Evolutionary conservation across 2,329 filamentous ascomycete species (phyloP), one percentile per base, ranked within the genome.

Genomic region (Lachnellula arida): DNA sequence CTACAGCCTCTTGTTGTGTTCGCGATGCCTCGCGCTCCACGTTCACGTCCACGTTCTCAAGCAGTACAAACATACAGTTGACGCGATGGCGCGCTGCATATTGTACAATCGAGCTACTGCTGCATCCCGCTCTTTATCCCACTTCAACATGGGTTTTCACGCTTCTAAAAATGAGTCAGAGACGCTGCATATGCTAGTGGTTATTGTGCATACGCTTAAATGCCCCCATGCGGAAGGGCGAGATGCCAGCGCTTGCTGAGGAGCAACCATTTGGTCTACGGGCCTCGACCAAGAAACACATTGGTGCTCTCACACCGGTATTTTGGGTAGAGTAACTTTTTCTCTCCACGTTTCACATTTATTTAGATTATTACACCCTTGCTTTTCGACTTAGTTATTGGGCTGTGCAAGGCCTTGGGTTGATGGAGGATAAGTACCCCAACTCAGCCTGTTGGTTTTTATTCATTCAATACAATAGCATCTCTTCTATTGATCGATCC

Each of bases 271-370:
- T 55, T 58, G 64, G 66, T 57, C 64, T 15, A 37, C 35, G 54
- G 65, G 64, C 62, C 60, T 58, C 58, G 65, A 69, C 67, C 67
- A 67, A 70, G 68, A 70, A 69, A 69, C 66, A 59, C 53, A 52
- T 49, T 60, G 55, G 56, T 52, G 47, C 57, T 58, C 50, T 54
- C 47, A 50, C 57, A 54, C 34, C 51, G 37, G 49, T 34, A 59
- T 23, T 37, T 42, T 49, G 55, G 39, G 54, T 53, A 53, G 51
- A 52, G 54, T 55, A 55, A 55, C 46, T 52, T 56, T 43, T 42
- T 50, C 57, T 63, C 60, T 66, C 62, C 63, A 60, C 60, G 66
- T 69, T 68, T 68, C 63, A 67, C n/a, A 39, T 61, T 57, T 19
- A 53, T 56, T 63, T 60, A 58, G 55, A 61, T 50, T 49, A 46